Evolutionary conservation across 257 asterid species (phyloP).

Genomic region (Nicotiana undulata): DNA sequence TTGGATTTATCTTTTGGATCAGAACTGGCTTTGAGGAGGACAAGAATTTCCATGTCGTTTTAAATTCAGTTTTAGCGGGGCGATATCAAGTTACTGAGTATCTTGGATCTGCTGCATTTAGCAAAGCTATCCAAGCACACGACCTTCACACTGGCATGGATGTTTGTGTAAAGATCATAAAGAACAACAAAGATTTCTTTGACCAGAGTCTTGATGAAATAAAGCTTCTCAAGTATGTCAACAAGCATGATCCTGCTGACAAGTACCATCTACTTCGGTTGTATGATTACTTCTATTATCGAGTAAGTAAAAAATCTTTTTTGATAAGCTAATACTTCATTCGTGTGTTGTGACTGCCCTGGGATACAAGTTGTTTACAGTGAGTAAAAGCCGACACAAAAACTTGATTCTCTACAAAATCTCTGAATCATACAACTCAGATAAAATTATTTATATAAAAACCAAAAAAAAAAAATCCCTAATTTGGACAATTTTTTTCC

Average conservation of each 20-base stretch:
- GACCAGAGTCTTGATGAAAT: constrained; percentile 99
- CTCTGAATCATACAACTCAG: not conserved
- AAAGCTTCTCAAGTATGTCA: constrained; percentile 94
- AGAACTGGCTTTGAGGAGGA: constrained; percentile 99
- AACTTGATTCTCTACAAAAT: not conserved
- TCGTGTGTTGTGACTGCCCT: not conserved
- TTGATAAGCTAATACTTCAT: not conserved
- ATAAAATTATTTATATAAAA: not conserved
- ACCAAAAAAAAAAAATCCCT: not conserved
- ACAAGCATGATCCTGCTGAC: constrained; percentile 98
- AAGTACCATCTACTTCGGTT: constrained; percentile 86
- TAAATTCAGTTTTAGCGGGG: constrained; percentile 90
- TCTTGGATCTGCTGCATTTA: constrained; percentile 99
- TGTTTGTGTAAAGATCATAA: constrained; percentile 93
- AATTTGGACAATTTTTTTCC: not conserved
- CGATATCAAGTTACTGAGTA: constrained; percentile 98
- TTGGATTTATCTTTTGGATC: constrained; percentile 24
- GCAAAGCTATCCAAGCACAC: constrained; percentile 99
- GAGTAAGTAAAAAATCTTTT: constrained; percentile 50
- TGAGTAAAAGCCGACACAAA: not conserved
- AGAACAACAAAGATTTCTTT: constrained; percentile 95
- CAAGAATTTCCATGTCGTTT: constrained; percentile 82
- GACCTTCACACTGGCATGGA: constrained; percentile 99
- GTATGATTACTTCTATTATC: constrained; percentile 90
- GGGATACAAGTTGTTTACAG: not conserved